These are phyloP conservation scores for Triadica sebifera DNA, from an alignment of 345 rosid genomes.

Conservation along the genomic window DNA sequence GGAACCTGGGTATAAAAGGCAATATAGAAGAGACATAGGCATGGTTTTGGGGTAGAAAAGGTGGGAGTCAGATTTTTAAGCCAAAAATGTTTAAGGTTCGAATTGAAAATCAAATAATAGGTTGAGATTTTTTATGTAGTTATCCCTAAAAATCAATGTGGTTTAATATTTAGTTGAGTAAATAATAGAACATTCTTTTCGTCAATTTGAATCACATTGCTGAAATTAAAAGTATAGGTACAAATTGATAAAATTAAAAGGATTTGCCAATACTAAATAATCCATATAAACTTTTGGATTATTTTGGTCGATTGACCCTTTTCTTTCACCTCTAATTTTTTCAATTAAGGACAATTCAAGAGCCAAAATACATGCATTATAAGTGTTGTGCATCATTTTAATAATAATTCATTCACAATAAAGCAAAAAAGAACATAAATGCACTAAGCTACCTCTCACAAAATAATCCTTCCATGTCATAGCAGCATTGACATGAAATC, in stretches of 20 bases:
- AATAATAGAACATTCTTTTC: neutral
- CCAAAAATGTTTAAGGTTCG: neutral
- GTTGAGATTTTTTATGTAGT: too few relatives aligned
- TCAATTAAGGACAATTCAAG: neutral
- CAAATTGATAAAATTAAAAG: too few relatives aligned
- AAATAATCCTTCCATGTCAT: conserved; percentile 90
- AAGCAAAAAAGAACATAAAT: neutral
- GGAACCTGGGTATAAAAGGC: conserved; percentile 88
- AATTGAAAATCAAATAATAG: too few relatives aligned
- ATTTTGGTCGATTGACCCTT: neutral
- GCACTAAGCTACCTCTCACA: conserved; percentile 54
- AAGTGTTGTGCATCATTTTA: neutral
- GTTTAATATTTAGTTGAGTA: neutral
- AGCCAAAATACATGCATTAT: neutral
- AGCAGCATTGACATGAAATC: conserved; percentile 53
- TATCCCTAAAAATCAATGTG: too few relatives aligned
- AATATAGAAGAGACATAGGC: conserved; percentile 80
- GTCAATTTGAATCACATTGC: neutral
- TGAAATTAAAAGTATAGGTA: neutral
- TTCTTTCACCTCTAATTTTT: neutral
- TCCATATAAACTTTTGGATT: neutral
- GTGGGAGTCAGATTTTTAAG: too few relatives aligned
- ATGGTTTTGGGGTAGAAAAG: conserved; percentile 68
- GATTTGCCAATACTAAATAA: neutral
- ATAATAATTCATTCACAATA: neutral